Conservation (phyloP, 2,329 filamentous ascomycete genomes). For the Botrytis aclada region DNA sequence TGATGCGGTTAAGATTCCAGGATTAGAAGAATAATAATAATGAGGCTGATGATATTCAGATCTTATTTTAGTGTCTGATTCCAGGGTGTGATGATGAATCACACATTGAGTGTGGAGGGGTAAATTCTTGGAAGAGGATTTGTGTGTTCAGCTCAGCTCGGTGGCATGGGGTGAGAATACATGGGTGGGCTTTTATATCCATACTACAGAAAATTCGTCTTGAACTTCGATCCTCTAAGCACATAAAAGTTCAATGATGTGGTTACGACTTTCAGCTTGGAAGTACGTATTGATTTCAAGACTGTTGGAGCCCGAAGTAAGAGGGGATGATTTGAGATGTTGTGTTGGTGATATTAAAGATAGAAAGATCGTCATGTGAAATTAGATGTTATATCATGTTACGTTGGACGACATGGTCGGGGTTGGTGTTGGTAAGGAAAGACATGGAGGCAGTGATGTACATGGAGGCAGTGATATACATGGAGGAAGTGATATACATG, state of each 20-base stretch:
- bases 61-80: not conserved
- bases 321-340: not conserved
- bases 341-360: not conserved
- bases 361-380: not conserved
- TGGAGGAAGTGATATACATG: not conserved
- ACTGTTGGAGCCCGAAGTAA: not conserved
- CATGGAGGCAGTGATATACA: not conserved
- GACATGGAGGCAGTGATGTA: not conserved
- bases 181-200: no score
- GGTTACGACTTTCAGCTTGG: no score
- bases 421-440: not conserved
- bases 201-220: no score
- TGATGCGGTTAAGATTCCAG: no score
- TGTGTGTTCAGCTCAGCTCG: not conserved
- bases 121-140: not conserved
- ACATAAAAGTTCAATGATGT: no score
- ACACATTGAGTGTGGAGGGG: not conserved
- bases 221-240: no score
- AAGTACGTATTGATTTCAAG: no score
- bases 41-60: not conserved
- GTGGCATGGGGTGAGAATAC: not conserved
- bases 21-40: not conserved
- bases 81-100: not conserved
- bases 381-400: not conserved
- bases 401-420: not conserved